A percentile compares a stretch with the other conserved stretches of the same genome.
Evolutionary conservation across 805 yeast species (phyloP).

Genomic region (Dipodascopsis uninucleata): DNA sequence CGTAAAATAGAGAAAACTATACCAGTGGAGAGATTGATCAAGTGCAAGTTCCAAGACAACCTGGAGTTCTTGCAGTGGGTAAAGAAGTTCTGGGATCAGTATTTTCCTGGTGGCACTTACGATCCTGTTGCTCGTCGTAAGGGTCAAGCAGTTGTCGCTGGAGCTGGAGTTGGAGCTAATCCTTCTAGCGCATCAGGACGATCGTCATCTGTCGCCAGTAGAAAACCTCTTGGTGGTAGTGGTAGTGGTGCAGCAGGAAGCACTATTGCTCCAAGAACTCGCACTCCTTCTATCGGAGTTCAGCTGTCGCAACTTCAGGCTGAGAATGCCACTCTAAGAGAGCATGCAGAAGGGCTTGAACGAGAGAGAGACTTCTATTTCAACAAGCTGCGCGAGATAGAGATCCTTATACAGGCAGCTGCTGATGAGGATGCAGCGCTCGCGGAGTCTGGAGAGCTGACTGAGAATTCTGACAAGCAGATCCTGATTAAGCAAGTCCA

Average conservation of each 20-base stretch:
- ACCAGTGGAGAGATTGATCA: conserved; percentile 75
- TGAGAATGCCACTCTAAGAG: conserved; percentile 55
- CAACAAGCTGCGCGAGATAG: conserved; percentile 83
- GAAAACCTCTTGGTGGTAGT: conserved; percentile 12
- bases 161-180: conserved; percentile 6
- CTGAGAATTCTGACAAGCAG: conserved; percentile 33
- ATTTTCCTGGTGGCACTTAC: conserved; percentile 63
- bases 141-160: conserved; percentile 20
- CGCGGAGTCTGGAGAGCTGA: conserved; percentile 64
- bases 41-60: conserved; percentile 90
- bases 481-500: conserved; percentile 53
- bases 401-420: conserved; percentile 66
- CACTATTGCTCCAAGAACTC: conserved; percentile 18
- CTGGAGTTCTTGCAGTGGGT: conserved; percentile 93
- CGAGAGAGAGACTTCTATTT: conserved; percentile 88
- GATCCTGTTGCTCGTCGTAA: conserved; percentile 64
- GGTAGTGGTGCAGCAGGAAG: conserved; percentile 7
- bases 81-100: conserved; percentile 74
- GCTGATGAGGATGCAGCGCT: conserved; percentile 49
- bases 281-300: conserved; percentile 19
- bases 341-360: conserved; percentile 58
- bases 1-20: conserved; percentile 69
- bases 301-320: conserved; percentile 38
- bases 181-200: conserved; percentile 10
- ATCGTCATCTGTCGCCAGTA: conserved; percentile 17